Base-by-base conservation (phyloP, 352 stramenopile species). In the Phytophthora melonis region DNA sequence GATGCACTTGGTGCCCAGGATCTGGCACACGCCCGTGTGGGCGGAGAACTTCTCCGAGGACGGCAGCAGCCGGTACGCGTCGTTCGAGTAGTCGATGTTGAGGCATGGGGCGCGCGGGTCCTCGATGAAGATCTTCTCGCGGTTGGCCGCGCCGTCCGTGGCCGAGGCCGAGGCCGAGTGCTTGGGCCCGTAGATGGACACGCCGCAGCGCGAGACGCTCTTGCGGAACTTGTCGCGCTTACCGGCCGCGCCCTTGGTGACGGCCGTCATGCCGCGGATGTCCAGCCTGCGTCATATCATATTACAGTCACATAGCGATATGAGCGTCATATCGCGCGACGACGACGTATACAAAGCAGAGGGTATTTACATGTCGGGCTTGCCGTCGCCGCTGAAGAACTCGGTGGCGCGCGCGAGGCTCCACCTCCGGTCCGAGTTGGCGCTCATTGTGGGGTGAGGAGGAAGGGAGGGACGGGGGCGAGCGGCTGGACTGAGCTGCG, bases 191-290 rank as follows among this genome's bases (percentile, higher is more conserved):
- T 96, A 96, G 74, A 96, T 96, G 34, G 89, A 90, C 23, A 96
- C 89, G 66, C 89, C 89, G 52, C 88, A 94, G 64, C 89, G 89
- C 27, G 88, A 93, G 36, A 96, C 88, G 72, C 80, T 94, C 81
- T 93, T 94, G 75, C 89, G 89, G 66, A 96, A 96, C 72, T 96
- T 96, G 70, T 96, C 88, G 25, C 89, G 87, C 76, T 96, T 96
- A 36, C 88, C 89, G 8, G 89, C 90, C 6, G 89, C 87, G 58
- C 89, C 89, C 60, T 96, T 96, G 27, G 89, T 93, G 13, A 94
- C 87, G 3, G 89, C 89, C 25, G 89, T 96, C 88, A 96, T 96
- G 5, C 88, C 89, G 39, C 89, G 89, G 32, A 96, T 96, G 59
- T 96, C 89, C 1, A 96, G 66, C 82, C 89, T 96, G 63, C n/a